Evolutionary conservation across 768 basidiomycete species (phyloP), one percentile per base, ranked within the genome.

Genomic region (Leccinum rimulosum): DNA sequence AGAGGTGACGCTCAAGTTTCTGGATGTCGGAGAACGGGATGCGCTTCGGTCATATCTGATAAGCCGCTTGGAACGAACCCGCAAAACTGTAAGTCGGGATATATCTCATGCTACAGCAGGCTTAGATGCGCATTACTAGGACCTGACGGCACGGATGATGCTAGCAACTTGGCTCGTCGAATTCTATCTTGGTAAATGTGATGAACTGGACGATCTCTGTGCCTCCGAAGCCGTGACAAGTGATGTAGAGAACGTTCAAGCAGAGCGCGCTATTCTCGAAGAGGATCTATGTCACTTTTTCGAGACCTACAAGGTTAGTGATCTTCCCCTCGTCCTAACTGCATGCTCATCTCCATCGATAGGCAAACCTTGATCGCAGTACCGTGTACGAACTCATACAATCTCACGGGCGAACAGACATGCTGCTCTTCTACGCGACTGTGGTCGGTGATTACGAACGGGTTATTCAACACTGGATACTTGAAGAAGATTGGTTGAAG

Each of bases 91-190:
- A 58, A 64, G 88, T 58, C n/a, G 36, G 19, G 7, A 45, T 25
- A 12, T 45, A 22, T 27, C 50, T 50, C 14, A 38, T 11, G 17
- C 8, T 43, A 4, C 56, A 17, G 22, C 52, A 38, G 33, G 14
- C 50, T 54, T 40, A 59, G 25, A 50, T n/a, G 25, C 27, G 15
- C 11, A 11, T 48, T 31, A 47, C 38, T 57, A 98, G 95, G 94
- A 97, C 66, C 65, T 90, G 40, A 95, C 93, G 0, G 95, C 98
- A 71, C 83, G 97, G 43, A 95, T 95, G 89, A 94, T 98, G 87
- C 77, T 99, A 19, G 95, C 97, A 17, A 98, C 95, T 0, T 99
- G 97, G 97, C 85, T 99, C 12, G 89, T 97, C 31, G 97, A 99
- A 73, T 93, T 98, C 63, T 98, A 95, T 70, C 84, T 99, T 15